Conservation (phyloP, 2,329 filamentous ascomycete species). For the Aspergillus hortae region DNA sequence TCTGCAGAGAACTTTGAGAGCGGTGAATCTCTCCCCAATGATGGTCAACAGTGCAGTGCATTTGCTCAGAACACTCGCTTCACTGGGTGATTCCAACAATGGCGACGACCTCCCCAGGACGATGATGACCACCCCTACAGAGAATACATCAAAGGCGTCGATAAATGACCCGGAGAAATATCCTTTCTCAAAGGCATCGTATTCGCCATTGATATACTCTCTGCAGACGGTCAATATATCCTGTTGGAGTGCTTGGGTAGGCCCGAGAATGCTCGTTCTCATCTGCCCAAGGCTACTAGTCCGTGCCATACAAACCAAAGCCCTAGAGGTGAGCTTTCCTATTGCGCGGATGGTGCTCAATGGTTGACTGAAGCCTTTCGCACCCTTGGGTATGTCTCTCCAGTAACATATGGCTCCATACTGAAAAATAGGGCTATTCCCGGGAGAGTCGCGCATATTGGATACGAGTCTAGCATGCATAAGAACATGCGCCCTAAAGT, state of each 20-base stretch:
- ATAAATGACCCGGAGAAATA: slow-evolving; percentile 10
- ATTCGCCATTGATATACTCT: slow-evolving; percentile 15
- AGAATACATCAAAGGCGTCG: slow-evolving; percentile 19
- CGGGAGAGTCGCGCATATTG: slow-evolving; percentile 5
- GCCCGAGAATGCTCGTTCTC: not conserved
- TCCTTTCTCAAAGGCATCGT: slow-evolving; percentile 11
- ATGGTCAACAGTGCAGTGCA: slow-evolving; percentile 16
- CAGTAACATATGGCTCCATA: slow-evolving; percentile 17
- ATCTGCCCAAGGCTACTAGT: not conserved
- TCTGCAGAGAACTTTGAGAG: slow-evolving; percentile 13
- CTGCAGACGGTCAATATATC: slow-evolving; percentile 9
- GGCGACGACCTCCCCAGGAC: slow-evolving; percentile 3
- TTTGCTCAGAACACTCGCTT: slow-evolving; percentile 7
- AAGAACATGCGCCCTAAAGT: slow-evolving; percentile 11
- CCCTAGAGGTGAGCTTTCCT: slow-evolving; percentile 3
- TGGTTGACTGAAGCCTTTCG: not conserved
- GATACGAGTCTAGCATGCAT: slow-evolving; percentile 17
- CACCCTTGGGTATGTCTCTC: slow-evolving; percentile 5
- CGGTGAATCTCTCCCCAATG: slow-evolving; percentile 14
- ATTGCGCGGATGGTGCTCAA: not conserved
- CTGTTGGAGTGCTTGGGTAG: not conserved
- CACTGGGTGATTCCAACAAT: not conserved
- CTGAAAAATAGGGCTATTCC: slow-evolving; percentile 8
- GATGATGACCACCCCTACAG: slow-evolving; percentile 12
- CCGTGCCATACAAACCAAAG: not conserved